Base-by-base conservation (phyloP, 2,329 filamentous ascomycete species). In the Lecanicillium sp. region DNA sequence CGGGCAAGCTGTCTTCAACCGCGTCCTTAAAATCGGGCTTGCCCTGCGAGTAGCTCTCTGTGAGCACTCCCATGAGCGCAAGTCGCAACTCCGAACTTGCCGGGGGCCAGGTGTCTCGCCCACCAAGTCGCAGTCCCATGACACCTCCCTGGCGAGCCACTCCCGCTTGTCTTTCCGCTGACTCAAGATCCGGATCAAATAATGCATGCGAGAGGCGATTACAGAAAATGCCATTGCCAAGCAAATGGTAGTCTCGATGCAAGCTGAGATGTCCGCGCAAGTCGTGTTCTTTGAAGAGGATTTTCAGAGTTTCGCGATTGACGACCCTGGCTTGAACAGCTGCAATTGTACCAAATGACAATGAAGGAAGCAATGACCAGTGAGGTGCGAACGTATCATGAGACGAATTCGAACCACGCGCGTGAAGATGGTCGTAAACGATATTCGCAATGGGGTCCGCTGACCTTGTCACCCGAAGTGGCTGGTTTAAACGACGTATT, bases 41-140 rank as follows among this genome's bases (percentile, higher is more conserved):
- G 40, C 48, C 32, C 44, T 48, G 29, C 49, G 47, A 17, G 42
- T 87, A 86, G 46, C 78, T 85, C 46, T 95, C 89, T 2, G 75
- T 73, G 6, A 96, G 65, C 1, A 96, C 74, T 0, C 87, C 88
- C 73, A 89, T 94, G 14, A 98, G 68, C 1, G 86, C 86, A 5
- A 96, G 70, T 9, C 88, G 78, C n/a, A 98, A 65, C 57, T 96
- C 92, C 1, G 89, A 95, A 57, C 85, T 94, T 17, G 88, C 88
- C 4, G 92, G 92, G 18, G 92, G 92, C 92, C 92, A 96, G 22
- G 73, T 85, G 40, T 85, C 79, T 50, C 87, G 76, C 3, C 76
- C 78, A n/a, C 84, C 84, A 1, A 96, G 68, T 29, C 88, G 82
- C 29, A 96, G 68, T 1, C 92, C 90, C 70, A 94, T 90, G 12